Evolutionary conservation across 2,329 filamentous ascomycete genomes (phyloP), one percentile per base, ranked within the genome.

Genomic region (Penicillium sp.): DNA sequence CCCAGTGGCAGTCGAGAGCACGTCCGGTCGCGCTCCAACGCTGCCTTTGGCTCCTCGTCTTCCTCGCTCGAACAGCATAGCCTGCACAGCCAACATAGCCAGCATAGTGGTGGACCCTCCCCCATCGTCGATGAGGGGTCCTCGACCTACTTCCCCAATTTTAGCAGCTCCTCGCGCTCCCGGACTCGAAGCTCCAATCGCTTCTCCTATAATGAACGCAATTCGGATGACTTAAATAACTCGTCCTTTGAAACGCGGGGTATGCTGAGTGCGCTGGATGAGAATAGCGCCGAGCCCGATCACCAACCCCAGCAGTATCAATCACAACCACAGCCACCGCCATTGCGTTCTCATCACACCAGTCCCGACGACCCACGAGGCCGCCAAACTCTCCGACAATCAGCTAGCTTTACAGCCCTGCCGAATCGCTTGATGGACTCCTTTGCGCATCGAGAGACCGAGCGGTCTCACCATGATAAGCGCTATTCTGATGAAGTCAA

Each of bases 401-500:
- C 90, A 26, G 83, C 84, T 63, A 91, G 88, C 75, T 89, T 89
- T 74, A 83, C 86, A 50, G 78, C 81, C 66, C 78, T 82, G 68
- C 69, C 74, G 17, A 83, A 82, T 72, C 78, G 80, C 51, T 83
- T 86, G 79, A 83, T 86, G 79, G 85, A 84, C 71, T 78, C 75
- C 72, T 81, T 77, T 68, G 78, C 71, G 54, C 79, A 80, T 62
- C 73, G 77, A 45, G 81, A 83, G 56, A 70, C 72, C 55, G 79
- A 79, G 63, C 80, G 85, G 68, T 80, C 86, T 61, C 79, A 82
- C 49, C 84, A 82, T 65, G 83, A 88, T 44, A 92, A 95, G 79
- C 84, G 92, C 68, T 90, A 89, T 75, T 95, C 92, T 17, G 92
- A 95, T 78, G 92, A 97, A 78, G 83, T 81, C 64, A 88, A 86